phyloP scores from a whole-genome alignment of 192 early-diverging fungal species.

The Backusella psychrophila region DNA sequence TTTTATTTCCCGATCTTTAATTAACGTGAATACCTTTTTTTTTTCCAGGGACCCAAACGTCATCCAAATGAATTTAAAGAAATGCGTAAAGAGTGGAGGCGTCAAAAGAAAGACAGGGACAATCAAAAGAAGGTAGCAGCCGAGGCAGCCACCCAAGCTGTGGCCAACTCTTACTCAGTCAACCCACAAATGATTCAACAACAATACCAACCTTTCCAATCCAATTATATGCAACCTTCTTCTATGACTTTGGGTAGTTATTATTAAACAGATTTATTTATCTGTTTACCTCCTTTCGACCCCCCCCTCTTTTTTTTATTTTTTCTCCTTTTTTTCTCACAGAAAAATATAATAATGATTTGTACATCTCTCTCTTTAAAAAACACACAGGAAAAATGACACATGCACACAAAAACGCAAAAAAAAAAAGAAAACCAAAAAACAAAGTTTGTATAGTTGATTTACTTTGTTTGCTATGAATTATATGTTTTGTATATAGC shows the following conservation, averaged over 20 bases:
- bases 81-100: slow-evolving; percentile 52
- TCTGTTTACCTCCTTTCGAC: neutral
- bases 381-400: neutral
- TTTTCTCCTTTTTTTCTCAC: neutral
- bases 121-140: slow-evolving; percentile 13
- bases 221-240: neutral
- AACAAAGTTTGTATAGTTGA: neutral
- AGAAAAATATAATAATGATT: neutral
- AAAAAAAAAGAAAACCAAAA: neutral
- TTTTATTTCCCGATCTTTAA: neutral
- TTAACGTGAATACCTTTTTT: neutral
- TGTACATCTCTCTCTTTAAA: neutral
- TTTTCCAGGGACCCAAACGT: slow-evolving; percentile 48
- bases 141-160: neutral
- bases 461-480: neutral
- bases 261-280: neutral
- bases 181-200: neutral
- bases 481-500: neutral
- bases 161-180: neutral
- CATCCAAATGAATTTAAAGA: slow-evolving; percentile 58
- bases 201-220: neutral
- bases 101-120: slow-evolving; percentile 51
- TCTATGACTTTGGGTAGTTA: neutral
- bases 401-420: neutral
- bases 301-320: neutral